These are phyloP conservation scores for Plasmodium fragile DNA, from an alignment of 169 alveolate species.

Conservation along the genomic window DNA sequence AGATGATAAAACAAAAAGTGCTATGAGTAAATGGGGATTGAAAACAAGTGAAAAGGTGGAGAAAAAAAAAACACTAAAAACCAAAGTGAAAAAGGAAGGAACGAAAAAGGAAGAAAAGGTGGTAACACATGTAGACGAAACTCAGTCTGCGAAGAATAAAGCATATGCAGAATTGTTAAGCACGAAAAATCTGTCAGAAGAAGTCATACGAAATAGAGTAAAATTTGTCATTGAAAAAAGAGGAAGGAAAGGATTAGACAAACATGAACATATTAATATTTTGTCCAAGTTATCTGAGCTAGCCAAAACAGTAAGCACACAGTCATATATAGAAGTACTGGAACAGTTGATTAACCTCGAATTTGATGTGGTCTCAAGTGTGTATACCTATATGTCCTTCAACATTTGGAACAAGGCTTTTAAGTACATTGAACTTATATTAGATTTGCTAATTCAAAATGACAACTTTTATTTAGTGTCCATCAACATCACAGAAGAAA, in stretches of 20 bases:
- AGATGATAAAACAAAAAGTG: conserved; percentile 87
- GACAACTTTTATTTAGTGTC: conserved; percentile 81
- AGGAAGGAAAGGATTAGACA: conserved; percentile 92
- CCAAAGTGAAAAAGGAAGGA: conserved; percentile 79
- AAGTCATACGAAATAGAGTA: conserved; percentile 85
- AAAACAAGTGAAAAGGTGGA: conserved; percentile 81
- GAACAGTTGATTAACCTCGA: conserved; percentile 90
- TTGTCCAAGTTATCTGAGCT: conserved; percentile 89
- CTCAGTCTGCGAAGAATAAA: conserved; percentile 77
- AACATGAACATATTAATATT: conserved; percentile 88
- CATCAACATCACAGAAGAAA: conserved; percentile 74
- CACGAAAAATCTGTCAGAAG: conserved; percentile 85
- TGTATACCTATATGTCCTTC: conserved; percentile 88
- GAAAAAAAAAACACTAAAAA: conserved; percentile 74
- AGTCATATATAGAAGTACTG: conserved; percentile 89
- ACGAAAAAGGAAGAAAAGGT: conserved; percentile 84
- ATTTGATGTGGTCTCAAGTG: conserved; percentile 91
- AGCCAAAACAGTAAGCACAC: conserved; percentile 86
- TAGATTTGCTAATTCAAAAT: conserved; percentile 82
- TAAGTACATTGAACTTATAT: conserved; percentile 83
- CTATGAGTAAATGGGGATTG: conserved; percentile 91
- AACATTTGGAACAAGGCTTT: conserved; percentile 88
- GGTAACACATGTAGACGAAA: conserved; percentile 78
- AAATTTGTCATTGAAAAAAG: conserved; percentile 90
- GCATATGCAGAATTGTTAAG: conserved; percentile 85